These are phyloP conservation scores for Naematelia encephala DNA, from an alignment of 768 basidiomycete genomes.

Conservation along the genomic window DNA sequence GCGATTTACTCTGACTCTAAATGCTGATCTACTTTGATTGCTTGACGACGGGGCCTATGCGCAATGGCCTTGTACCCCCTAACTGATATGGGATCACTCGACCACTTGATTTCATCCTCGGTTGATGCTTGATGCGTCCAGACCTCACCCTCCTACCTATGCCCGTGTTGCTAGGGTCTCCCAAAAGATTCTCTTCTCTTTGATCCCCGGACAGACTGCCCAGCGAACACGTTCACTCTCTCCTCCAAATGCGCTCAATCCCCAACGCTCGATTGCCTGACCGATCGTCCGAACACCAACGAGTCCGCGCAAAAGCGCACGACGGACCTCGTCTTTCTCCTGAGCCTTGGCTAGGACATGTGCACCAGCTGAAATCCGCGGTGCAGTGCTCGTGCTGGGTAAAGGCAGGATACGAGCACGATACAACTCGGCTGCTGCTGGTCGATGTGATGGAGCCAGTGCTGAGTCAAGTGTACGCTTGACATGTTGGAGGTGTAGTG, in stretches of 20 bases:
- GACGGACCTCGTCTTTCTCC: slow-evolving; percentile 2
- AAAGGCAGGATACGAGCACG: slow-evolving; percentile 1
- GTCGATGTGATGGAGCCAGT: slow-evolving; percentile 1
- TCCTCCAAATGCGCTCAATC: neutral
- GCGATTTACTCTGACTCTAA: no score
- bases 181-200: slow-evolving; percentile 8
- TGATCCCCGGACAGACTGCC: slow-evolving; percentile 15
- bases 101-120: no score
- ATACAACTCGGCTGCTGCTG: neutral
- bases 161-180: neutral
- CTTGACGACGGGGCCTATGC: no score
- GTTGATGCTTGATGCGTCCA: no score
- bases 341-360: neutral
- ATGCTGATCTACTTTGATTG: no score
- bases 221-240: slow-evolving; percentile 6
- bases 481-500: slow-evolving; percentile 3
- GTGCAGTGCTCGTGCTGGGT: neutral
- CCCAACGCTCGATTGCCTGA: slow-evolving; percentile 4
- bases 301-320: neutral
- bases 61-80: no score
- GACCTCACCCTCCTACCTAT: neutral
- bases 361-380: slow-evolving; percentile 1
- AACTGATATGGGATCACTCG: no score
- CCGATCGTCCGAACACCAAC: slow-evolving; percentile 1
- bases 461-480: slow-evolving; percentile 1